Percentiles rank a stretch among this genome's conserved stretches.
Evolutionary conservation across 768 basidiomycete species (phyloP).

Genomic region (Lactifluus rugatus): DNA sequence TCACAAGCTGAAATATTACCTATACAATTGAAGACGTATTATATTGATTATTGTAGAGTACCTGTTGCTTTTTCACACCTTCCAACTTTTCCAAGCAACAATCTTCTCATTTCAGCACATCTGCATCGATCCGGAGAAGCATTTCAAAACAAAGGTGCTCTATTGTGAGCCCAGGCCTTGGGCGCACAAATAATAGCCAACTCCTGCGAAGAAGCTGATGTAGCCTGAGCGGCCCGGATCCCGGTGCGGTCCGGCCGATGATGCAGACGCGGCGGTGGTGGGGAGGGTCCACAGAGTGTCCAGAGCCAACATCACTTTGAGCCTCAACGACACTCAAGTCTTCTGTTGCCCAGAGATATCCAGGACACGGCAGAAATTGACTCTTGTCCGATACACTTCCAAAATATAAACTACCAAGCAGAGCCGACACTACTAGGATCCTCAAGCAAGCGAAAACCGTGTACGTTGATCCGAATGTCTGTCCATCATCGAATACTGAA

Average conservation of each 20-base stretch:
- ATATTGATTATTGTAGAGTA: too few species aligned
- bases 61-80: too few species aligned
- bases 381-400: neutral
- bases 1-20: too few species aligned
- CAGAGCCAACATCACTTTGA: neutral
- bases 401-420: neutral
- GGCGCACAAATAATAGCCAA: too few species aligned
- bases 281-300: too few species aligned
- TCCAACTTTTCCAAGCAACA: too few species aligned
- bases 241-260: neutral
- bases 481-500: neutral
- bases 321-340: neutral
- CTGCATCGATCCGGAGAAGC: too few species aligned
- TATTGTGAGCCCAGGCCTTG: too few species aligned
- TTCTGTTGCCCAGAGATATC: neutral
- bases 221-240: neutral
- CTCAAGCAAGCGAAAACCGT: neutral
- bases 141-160: too few species aligned
- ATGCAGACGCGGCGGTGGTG: neutral
- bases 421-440: neutral
- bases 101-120: too few species aligned
- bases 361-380: neutral
- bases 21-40: too few species aligned
- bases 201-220: too few species aligned
- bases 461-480: neutral